Conservation (phyloP, 2,329 filamentous ascomycete species). For the Arthrobotrys iridis region DNA sequence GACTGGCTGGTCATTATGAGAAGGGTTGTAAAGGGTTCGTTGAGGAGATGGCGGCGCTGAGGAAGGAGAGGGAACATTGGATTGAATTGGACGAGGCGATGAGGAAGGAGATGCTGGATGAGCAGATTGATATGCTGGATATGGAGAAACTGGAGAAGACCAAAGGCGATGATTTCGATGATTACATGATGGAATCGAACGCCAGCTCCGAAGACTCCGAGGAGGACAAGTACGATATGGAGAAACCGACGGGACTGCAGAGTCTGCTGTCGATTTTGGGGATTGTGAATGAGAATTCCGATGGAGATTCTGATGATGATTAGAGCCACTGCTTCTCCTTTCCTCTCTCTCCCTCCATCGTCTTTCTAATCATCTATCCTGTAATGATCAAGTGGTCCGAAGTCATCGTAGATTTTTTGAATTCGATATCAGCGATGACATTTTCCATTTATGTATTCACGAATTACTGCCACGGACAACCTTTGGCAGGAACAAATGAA, state of each 20-base stretch:
- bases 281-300: not conserved
- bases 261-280: not conserved
- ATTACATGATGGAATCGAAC: not conserved
- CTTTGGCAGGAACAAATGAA: not conserved
- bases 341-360: not conserved
- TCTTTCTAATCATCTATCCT: not conserved
- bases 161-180: not conserved
- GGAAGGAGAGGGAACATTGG: constrained; percentile 2
- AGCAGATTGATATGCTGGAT: not conserved
- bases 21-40: not conserved
- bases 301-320: not conserved
- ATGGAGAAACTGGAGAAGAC: not conserved
- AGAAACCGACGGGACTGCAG: not conserved
- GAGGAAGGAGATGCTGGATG: not conserved
- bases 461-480: no score
- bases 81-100: constrained; percentile 1
- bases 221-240: not conserved
- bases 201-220: not conserved
- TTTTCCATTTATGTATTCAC: no score
- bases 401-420: no score
- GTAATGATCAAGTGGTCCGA: no score
- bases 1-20: constrained; percentile 32
- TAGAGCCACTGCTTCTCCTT: not conserved
- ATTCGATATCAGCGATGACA: no score
- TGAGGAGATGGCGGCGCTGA: constrained; percentile 3